These are phyloP conservation scores for Cucurbita argyrosperma DNA, from an alignment of 306 rosid species.

Conservation along the genomic window DNA sequence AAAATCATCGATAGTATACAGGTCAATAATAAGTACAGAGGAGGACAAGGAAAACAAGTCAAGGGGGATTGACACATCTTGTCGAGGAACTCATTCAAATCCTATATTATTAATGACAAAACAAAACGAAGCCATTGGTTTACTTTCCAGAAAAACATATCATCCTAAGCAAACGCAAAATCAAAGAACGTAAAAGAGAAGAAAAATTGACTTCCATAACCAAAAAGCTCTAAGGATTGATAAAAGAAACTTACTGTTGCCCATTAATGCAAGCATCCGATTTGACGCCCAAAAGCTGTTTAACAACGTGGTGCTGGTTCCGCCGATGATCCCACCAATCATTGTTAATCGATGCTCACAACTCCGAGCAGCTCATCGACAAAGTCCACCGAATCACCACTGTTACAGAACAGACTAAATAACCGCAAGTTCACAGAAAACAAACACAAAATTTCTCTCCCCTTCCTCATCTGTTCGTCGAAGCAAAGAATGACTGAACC, in stretches of 20 bases:
- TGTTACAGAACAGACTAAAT: slow-evolving; percentile 6
- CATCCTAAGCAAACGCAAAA: background rate
- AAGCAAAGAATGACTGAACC: background rate
- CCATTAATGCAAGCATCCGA: slow-evolving; percentile 3
- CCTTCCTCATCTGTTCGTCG: background rate
- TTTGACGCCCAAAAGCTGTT: slow-evolving; percentile 3
- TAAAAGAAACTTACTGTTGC: background rate
- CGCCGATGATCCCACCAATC: slow-evolving; percentile 1
- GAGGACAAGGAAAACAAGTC: background rate
- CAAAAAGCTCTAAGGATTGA: background rate
- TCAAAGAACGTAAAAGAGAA: background rate
- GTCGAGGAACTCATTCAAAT: background rate
- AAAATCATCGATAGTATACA: background rate
- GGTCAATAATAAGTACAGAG: background rate
- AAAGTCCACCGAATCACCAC: background rate
- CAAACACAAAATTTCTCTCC: background rate
- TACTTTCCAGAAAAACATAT: background rate
- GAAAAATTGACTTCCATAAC: background rate
- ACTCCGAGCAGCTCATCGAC: slow-evolving; percentile 3
- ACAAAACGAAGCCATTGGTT: background rate
- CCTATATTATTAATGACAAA: background rate
- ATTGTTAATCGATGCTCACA: background rate
- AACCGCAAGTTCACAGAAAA: background rate
- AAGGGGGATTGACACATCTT: background rate
- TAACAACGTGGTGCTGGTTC: slow-evolving; percentile 3